These are phyloP conservation scores for Saxophila tyrrhenica DNA, from an alignment of 495 filamentous ascomycete species.

Conservation along the genomic window DNA sequence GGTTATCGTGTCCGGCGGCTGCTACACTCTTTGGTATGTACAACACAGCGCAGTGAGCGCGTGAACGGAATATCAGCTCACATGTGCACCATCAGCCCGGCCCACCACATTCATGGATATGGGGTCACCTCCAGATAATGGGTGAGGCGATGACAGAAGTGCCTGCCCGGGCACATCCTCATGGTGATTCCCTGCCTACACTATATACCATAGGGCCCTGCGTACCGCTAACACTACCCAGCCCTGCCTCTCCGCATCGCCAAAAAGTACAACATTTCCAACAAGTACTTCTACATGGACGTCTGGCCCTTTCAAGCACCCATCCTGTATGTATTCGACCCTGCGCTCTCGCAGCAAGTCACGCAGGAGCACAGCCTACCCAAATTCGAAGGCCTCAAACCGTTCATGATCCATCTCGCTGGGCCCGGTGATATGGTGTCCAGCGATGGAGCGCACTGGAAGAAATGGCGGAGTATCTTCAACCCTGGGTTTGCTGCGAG, in stretches of 20 bases:
- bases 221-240: neutral
- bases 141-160: slow-evolving; percentile 16
- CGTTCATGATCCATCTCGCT: slow-evolving; percentile 29
- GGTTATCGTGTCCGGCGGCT: neutral
- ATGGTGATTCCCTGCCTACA: too few species aligned
- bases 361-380: slow-evolving; percentile 21
- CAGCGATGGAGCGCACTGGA: slow-evolving; percentile 33
- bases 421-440: slow-evolving; percentile 29
- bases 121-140: slow-evolving; percentile 28
- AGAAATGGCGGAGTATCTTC: slow-evolving; percentile 32
- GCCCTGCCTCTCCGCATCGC: slow-evolving; percentile 8
- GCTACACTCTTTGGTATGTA: neutral
- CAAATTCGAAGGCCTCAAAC: slow-evolving; percentile 23
- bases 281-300: slow-evolving; percentile 35
- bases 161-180: slow-evolving; percentile 13
- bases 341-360: slow-evolving; percentile 30
- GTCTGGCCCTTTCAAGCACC: slow-evolving; percentile 33
- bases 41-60: too few species aligned
- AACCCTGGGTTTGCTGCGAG: slow-evolving; percentile 37
- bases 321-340: slow-evolving; percentile 29
- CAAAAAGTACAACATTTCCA: slow-evolving; percentile 12
- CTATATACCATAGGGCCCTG: too few species aligned
- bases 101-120: slow-evolving; percentile 32
- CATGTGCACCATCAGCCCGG: slow-evolving; percentile 17
- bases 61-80: too few species aligned